Base-by-base conservation (phyloP, 371 early-diverging fungal genomes). In the Lichtheimia ramosa region DNA sequence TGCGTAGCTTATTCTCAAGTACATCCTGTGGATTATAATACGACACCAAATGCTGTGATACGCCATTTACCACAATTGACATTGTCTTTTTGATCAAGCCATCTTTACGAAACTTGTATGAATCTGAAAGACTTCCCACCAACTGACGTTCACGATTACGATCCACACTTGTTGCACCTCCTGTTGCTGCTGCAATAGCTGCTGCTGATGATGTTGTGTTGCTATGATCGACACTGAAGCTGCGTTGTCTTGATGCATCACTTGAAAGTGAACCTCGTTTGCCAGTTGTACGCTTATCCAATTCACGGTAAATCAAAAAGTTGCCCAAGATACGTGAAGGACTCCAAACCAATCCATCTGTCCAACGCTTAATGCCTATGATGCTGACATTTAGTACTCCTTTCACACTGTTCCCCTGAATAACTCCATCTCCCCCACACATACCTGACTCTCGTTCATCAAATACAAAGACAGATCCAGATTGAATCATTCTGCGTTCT, bases 11-110 rank as follows among this genome's bases (percentile, higher is more conserved):
- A 20, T 75, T 62, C 2, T 69, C 66, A 5, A 84, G 61, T 0
- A 91, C 87, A 62, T 92, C 90, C 14, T 89, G 85, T 64, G 86
- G 86, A 41, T 83, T 83, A 68, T 92, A 93, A 65, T 94, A 94
- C 58, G 89, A 91, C 42, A 94, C 89, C 61, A 94, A 69, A 57
- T 93, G 95, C 61, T 91, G 89, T 51, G 83, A 80, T 34, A 82
- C 79, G 39, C 90, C 90, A 64, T 92, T 86, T 41, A 85, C 74
- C 52, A 87, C 85, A 43, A 92, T 83, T 16, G 92, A 92, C 71
- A 94, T 81, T 5, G 94, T 88, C 71, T 92, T 92, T 65, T 94
- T 94, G 56, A 92, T 89, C 13, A 94, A 72, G 0, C 95, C 95
- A 56, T 83, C 80, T 48, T 87, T 85, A 59, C 89, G 88, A 63